A percentile compares a stretch with the other conserved stretches of the same genome.
These are phyloP conservation scores for Pestalotiopsis sp. DNA, from an alignment of 2,329 filamentous ascomycete genomes.

Conservation along the genomic window DNA sequence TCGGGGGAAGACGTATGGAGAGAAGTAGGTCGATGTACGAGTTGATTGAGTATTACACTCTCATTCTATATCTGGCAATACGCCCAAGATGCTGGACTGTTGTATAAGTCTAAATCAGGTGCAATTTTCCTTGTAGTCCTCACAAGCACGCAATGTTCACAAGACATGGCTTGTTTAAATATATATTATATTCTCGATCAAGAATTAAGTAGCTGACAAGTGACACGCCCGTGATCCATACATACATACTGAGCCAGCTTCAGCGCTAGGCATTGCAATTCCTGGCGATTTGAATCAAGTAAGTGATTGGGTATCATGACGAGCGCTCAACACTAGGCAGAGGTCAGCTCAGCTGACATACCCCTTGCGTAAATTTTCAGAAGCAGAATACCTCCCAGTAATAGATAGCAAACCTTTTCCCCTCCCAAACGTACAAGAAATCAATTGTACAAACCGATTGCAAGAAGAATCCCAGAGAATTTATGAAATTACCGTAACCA, in stretches of 20 bases:
- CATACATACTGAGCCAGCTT: background rate
- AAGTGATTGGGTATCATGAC: slow-evolving; percentile 4
- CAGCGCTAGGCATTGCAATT: background rate
- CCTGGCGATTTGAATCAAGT: background rate
- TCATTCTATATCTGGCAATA: no score
- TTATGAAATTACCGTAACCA: background rate
- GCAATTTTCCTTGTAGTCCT: no score
- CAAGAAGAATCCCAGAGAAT: background rate
- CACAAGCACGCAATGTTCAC: no score
- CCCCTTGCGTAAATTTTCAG: background rate
- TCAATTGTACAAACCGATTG: background rate
- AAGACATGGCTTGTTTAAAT: no score
- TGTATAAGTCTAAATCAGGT: no score
- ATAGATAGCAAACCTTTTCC: background rate
- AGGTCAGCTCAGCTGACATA: background rate
- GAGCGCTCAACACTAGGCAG: background rate
- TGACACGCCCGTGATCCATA: no score
- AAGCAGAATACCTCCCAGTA: background rate
- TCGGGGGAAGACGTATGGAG: no score
- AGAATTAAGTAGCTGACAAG: no score
- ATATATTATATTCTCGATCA: no score
- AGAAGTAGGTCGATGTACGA: no score
- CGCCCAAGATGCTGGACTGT: no score
- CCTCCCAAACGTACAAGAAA: background rate
- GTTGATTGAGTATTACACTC: no score